phyloP scores from a whole-genome alignment of 169 alveolate species.

The Eimeria brunetti region DNA sequence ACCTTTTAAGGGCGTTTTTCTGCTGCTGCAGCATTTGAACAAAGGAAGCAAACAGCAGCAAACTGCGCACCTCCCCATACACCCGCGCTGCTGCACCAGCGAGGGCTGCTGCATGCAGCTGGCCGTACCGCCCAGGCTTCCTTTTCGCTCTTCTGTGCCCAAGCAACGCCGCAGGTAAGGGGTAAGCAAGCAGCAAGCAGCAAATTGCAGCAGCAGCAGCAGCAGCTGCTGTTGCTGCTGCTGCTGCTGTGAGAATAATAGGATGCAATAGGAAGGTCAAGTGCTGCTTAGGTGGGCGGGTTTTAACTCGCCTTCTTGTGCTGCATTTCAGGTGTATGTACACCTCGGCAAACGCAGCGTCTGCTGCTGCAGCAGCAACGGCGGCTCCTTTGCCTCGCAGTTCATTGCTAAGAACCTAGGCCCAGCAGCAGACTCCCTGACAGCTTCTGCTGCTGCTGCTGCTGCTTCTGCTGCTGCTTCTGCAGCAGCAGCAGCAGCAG shows the following conservation, averaged over 20 bases:
- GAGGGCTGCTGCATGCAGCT: not conserved
- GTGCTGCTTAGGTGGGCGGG: no score
- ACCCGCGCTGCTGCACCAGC: not conserved
- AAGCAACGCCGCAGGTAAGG: constrained; percentile 1
- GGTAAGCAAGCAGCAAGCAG: not conserved
- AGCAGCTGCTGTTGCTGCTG: not conserved
- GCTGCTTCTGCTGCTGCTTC: not conserved
- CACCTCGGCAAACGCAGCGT: constrained; percentile 28
- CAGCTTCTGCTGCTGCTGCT: not conserved
- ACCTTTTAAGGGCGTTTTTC: not conserved
- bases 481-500: constrained; percentile 10
- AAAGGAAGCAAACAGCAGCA: not conserved
- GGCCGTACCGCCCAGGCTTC: not conserved
- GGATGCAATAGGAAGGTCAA: not conserved
- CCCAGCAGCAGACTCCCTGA: constrained; percentile 4
- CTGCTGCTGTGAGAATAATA: not conserved
- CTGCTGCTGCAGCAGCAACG: not conserved
- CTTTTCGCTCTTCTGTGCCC: constrained; percentile 8
- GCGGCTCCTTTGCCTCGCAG: constrained; percentile 33
- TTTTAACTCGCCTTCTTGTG: not conserved
- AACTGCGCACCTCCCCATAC: not conserved
- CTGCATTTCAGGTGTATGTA: constrained; percentile 17
- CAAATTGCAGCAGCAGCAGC: not conserved
- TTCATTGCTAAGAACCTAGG: constrained; percentile 11
- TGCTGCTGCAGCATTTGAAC: not conserved